Evolutionary conservation across 768 basidiomycete genomes (phyloP).

Genomic region (Rhizopogon vulgaris): DNA sequence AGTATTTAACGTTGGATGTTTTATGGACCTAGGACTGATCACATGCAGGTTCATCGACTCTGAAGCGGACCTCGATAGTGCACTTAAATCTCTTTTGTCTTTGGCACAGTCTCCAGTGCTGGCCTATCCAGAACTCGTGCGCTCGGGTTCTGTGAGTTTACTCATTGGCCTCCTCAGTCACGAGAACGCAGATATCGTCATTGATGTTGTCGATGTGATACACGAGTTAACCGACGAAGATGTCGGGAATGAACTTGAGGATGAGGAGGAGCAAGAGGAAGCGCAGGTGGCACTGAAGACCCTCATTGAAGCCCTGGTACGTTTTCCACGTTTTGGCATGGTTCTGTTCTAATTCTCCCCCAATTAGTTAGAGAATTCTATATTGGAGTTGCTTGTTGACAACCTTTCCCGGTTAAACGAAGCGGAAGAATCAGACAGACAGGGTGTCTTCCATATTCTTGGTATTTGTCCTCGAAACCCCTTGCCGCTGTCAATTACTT

Average conservation of each 20-base stretch:
- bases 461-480: slow-evolving; percentile 34
- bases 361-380: slow-evolving; percentile 69
- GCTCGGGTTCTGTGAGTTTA: slow-evolving; percentile 60
- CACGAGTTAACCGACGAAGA: slow-evolving; percentile 97
- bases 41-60: slow-evolving; percentile 92
- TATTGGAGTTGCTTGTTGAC: slow-evolving; percentile 84
- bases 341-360: slow-evolving; percentile 3
- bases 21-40: slow-evolving; percentile 2
- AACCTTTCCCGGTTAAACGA: slow-evolving; percentile 89
- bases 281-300: slow-evolving; percentile 65
- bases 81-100: slow-evolving; percentile 83
- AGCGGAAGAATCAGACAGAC: slow-evolving; percentile 81
- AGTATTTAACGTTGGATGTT: slow-evolving; percentile 38
- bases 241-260: slow-evolving; percentile 69
- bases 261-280: slow-evolving; percentile 56
- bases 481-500: background rate
- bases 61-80: slow-evolving; percentile 87
- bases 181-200: slow-evolving; percentile 96
- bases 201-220: slow-evolving; percentile 88
- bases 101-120: slow-evolving; percentile 77
- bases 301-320: slow-evolving; percentile 71
- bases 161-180: slow-evolving; percentile 87
- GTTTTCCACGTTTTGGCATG: slow-evolving; percentile 20
- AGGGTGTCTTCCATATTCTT: slow-evolving; percentile 91
- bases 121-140: slow-evolving; percentile 87